A percentile compares a stretch with the other conserved stretches of the same genome.
Evolutionary conservation across 2,329 filamentous ascomycete species (phyloP).

Genomic region (Penicillium palitans): DNA sequence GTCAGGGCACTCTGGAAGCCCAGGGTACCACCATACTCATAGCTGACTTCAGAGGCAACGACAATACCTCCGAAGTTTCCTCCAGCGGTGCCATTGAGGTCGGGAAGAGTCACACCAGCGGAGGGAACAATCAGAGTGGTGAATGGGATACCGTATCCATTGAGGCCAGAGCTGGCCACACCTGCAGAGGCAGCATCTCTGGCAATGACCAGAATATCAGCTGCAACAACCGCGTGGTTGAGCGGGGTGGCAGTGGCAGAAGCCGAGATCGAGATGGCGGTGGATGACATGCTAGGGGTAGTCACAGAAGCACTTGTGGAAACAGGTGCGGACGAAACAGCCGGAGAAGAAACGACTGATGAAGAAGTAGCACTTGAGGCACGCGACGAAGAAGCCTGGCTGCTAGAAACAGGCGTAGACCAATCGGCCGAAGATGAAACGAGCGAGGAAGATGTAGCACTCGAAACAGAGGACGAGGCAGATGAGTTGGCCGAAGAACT

Average conservation of each 20-base stretch:
- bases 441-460: neutral
- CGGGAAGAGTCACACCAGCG: conserved; percentile 52
- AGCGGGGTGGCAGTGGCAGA: conserved; percentile 23
- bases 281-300: conserved; percentile 28
- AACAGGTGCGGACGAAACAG: neutral
- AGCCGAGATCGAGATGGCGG: conserved; percentile 16
- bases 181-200: conserved; percentile 52
- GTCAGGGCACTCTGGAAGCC: conserved; percentile 57
- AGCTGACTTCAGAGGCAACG: conserved; percentile 55
- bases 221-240: conserved; percentile 27
- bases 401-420: too few relatives aligned
- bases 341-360: neutral
- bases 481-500: neutral
- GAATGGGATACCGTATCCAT: conserved; percentile 63
- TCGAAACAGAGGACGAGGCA: neutral
- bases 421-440: too few relatives aligned
- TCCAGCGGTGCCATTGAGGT: conserved; percentile 50
- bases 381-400: too few relatives aligned
- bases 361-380: neutral
- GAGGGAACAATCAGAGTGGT: conserved; percentile 57
- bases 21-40: conserved; percentile 51
- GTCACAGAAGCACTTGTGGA: conserved; percentile 5
- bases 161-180: conserved; percentile 55
- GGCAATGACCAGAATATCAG: conserved; percentile 58
- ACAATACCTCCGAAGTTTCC: conserved; percentile 64